Base-by-base conservation (phyloP, 495 filamentous ascomycete genomes). In the Oleoguttula mirabilis region DNA sequence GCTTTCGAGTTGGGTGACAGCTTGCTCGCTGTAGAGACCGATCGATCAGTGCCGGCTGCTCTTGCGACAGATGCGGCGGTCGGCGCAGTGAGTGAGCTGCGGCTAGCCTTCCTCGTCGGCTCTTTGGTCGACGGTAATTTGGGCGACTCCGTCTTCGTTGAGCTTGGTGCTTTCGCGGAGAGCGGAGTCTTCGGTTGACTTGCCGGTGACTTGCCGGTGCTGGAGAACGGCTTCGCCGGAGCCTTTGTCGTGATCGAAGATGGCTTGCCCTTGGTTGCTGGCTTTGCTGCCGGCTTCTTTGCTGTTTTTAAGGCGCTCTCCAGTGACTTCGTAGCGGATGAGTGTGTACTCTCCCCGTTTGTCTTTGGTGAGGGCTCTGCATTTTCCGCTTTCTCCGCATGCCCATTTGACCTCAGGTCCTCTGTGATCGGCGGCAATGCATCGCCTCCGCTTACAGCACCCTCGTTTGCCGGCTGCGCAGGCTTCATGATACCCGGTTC, bases 391-490 rank as follows among this genome's bases (percentile, higher is more conserved):
- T 7, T 30, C 32, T 25, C 35, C 21, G 16, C n/a, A 4, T 37
- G 24, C 21, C 21, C 11, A 2, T 10, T 10, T 15, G 41, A 2
- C 23, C 43, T 21, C 21, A 51, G 19, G 34, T 51, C 43, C 39
- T 62, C 50, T 16, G 55, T 40, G 14, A 56, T 45, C 5, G 52
- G 51, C 7, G 57, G 51, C 15, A 61, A 47, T 12, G 50, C 62
- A 22, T 56, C 45, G 21, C 62, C 60, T 22, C 59, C 61, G 19
- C 60, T 60, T 14, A 63, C 55, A 10, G 53, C 50, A 33, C 14
- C 47, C 51, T 56, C 56, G 21, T 61, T 55, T 36, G 60, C 61
- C 11, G 55, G 55, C 30, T 66, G 58, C 15, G 54, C 54, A 4
- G 62, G 56, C 41, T 58, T 55, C 56, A 63, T 49, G 21, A 42